Evolutionary conservation across 1,139 yeast species (phyloP), one percentile per base, ranked within the genome.

Genomic region (Taphrina populina): DNA sequence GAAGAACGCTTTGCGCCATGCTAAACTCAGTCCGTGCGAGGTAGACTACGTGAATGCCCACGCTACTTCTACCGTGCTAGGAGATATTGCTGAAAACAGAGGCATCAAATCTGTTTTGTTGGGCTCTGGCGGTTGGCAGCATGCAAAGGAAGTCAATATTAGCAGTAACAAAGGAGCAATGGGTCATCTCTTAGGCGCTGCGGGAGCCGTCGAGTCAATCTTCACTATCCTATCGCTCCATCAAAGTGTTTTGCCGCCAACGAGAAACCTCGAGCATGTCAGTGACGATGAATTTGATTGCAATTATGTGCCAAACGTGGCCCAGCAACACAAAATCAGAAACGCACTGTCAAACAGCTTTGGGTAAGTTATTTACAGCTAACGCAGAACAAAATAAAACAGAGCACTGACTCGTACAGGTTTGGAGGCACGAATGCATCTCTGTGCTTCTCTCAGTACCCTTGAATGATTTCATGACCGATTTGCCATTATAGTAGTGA

Each of bases 341-440:
- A 76, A 78, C 62, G 96, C 92, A 0, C 62, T 94, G 63, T 81
- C 88, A 57, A 94, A 94, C 67, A 87, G 96, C 62, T 92, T 94
- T 72, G 99, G 98, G 54, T 49, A 21, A 30, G 34, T n/a, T 17
- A 15, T 23, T 23, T 19, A 7, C 7, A 33, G 8, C 33, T 19
- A 27, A 10, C 15, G 35, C 7, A 4, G 7, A 41, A 15, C 27
- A 5, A 13, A 41, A 7, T 11, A 33, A 27, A 27, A 27, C 7
- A 10, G 4, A 2, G 6, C n/a, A 35, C 43, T 37, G 17, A 37
- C 7, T 11, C 0, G 29, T 4, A 19, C 15, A 47, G 54, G 0
- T 92, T 94, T 72, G 99, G 99, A 6, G 99, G 99, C 11, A 88
- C 95, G 5, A 94, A 94, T 69, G 84, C 95, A 11, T 78, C 95